Percentiles rank a stretch among this genome's conserved stretches.
Evolutionary conservation across 768 basidiomycete species (phyloP).

Genomic region (Rossbeevera mucosa): DNA sequence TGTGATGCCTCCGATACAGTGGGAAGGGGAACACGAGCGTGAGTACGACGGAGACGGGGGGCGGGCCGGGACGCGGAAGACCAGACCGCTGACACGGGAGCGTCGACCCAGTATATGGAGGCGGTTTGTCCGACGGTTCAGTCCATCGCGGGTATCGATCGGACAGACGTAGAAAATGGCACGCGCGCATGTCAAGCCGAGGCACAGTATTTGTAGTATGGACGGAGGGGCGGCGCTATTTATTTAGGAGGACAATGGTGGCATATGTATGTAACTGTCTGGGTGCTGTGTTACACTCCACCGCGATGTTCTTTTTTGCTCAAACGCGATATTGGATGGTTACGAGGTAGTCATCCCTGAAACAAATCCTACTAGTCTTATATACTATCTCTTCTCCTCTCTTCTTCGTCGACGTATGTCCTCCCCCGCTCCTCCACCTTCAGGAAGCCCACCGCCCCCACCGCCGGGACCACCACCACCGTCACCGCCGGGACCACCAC

Average conservation of each 20-base stretch:
- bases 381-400: too few relatives aligned
- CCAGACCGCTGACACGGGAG: conserved; percentile 8
- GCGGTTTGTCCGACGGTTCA: conserved; percentile 24
- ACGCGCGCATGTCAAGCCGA: too few relatives aligned
- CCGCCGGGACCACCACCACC: neutral
- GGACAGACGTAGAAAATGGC: conserved; percentile 15
- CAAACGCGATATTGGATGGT: conserved; percentile 5
- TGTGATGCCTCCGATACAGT: neutral
- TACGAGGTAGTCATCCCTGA: conserved; percentile 13
- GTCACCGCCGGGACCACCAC: neutral
- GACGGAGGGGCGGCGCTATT: neutral
- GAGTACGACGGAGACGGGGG: neutral
- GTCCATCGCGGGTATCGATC: conserved; percentile 15
- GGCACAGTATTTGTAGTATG: neutral
- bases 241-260: neutral
- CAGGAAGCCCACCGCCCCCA: too few relatives aligned
- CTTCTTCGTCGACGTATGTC: neutral
- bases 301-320: neutral
- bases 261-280: neutral
- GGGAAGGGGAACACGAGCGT: conserved; percentile 2
- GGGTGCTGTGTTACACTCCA: neutral
- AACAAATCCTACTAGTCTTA: too few relatives aligned
- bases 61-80: neutral
- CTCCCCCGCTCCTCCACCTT: neutral
- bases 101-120: conserved; percentile 25